phyloP scores from a whole-genome alignment of 805 yeast species.

The Yarrowia sp. region DNA sequence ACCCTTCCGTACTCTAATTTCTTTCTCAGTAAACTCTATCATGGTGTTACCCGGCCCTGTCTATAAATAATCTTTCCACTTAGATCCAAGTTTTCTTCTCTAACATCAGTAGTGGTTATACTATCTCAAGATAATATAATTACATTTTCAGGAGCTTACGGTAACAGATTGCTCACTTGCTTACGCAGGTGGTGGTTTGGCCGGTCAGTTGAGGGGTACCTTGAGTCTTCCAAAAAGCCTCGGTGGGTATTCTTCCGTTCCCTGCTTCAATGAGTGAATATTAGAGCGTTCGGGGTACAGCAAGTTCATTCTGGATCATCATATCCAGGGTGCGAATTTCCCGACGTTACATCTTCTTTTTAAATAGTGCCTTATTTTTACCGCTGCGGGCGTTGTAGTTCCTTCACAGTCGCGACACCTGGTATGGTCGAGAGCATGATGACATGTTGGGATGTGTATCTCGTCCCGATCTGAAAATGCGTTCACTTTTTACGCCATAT shows the following conservation, averaged over 20 bases:
- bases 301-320: constrained; percentile 33
- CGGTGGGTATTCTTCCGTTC: constrained; percentile 39
- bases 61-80: constrained; percentile 5
- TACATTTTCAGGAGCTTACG: constrained; percentile 39
- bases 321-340: constrained; percentile 31
- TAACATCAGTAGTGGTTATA: constrained; percentile 38
- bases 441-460: too few species aligned
- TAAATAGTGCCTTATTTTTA: too few species aligned
- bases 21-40: constrained; percentile 4
- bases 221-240: constrained; percentile 39
- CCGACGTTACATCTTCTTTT: constrained; percentile 34
- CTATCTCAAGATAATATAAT: constrained; percentile 39
- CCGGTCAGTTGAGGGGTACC: constrained; percentile 39
- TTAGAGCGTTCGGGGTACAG: constrained; percentile 34
- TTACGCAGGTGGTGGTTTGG: constrained; percentile 36
- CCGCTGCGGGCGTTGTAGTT: too few species aligned
- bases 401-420: too few species aligned
- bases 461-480: too few species aligned
- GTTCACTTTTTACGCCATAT: too few species aligned
- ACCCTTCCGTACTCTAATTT: constrained; percentile 19
- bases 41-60: constrained; percentile 21
- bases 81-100: constrained; percentile 38
- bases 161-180: constrained; percentile 24
- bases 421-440: too few species aligned
- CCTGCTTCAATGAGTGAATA: constrained; percentile 39